Conservation (phyloP, 768 basidiomycete genomes). For the Suillus paluster region DNA sequence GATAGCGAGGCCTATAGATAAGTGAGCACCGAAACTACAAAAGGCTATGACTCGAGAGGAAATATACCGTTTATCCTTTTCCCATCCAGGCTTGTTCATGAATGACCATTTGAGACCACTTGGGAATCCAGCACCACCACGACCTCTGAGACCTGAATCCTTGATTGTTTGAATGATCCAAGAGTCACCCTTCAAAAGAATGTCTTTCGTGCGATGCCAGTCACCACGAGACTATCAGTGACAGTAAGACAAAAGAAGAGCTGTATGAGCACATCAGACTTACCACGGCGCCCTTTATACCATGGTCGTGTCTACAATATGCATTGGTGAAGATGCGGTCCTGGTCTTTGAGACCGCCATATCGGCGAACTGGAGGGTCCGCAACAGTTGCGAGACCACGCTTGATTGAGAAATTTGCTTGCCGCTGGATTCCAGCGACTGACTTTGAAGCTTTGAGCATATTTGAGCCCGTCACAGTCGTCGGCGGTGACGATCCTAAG, state of each 20-base stretch:
- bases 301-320: slow-evolving; percentile 87
- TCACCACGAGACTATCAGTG: slow-evolving; percentile 80
- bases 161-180: slow-evolving; percentile 98
- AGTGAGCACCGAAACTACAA: not conserved
- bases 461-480: slow-evolving; percentile 18
- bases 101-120: slow-evolving; percentile 97
- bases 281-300: slow-evolving; percentile 91
- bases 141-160: slow-evolving; percentile 92
- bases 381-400: slow-evolving; percentile 69
- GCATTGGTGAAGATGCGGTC: slow-evolving; percentile 94
- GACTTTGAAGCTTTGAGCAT: slow-evolving; percentile 36
- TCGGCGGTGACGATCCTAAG: slow-evolving; percentile 13
- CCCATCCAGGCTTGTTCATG: slow-evolving; percentile 99
- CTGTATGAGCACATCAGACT: slow-evolving; percentile 25
- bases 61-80: slow-evolving; percentile 82
- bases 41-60: not conserved
- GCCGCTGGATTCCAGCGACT: slow-evolving; percentile 25
- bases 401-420: slow-evolving; percentile 14
- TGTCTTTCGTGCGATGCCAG: slow-evolving; percentile 98
- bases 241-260: slow-evolving; percentile 1
- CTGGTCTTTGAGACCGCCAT: slow-evolving; percentile 94
- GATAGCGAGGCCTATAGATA: slow-evolving; percentile 77
- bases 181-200: slow-evolving; percentile 90
- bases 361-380: slow-evolving; percentile 86
- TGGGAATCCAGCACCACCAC: slow-evolving; percentile 97